Evolutionary conservation across 2,329 filamentous ascomycete species (phyloP), one percentile per base, ranked within the genome.

Genomic region (Fusarium kyushuense): DNA sequence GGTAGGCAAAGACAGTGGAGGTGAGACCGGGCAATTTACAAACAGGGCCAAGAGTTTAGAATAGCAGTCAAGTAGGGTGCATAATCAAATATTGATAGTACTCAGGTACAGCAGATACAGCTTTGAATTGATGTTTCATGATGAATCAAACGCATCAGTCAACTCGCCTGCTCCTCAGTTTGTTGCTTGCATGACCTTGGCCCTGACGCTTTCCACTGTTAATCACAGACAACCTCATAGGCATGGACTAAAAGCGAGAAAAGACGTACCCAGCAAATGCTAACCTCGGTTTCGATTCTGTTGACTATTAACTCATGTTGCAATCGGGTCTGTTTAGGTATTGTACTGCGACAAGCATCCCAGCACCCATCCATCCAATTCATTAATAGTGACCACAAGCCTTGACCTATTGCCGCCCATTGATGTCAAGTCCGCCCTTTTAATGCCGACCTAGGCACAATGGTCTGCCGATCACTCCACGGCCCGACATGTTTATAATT

Each of bases 91-190:
- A 38, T 29, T 40, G 33, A 32, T 19, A 40, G 36, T 21, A 17
- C 9, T 14, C 47, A 29, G 40, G 48, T 54, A 60, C 23, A 53
- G 43, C 23, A 53, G 43, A 43, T 51, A 32, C 46, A 30, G 35
- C 27, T 62, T 54, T 48, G 27, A 51, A 48, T 33, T 25, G 32
- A 29, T 65, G 65, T 69, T 68, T 69, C 65, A 68, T 69, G 52
- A 58, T 69, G 54, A 45, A 60, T 60, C 56, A 48, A 60, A 54
- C 12, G n/a, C 27, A 30, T 45, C 38, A 49, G 32, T 43, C 38
- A 41, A 36, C 43, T 38, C 52, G 49, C 54, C 58, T 67, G 53
- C 35, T n/a, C 38, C 42, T 27, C 27, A 16, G 40, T 33, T 65
- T 51, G 36, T 27, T 38, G 27, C 42, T 68, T 67, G 36, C 51